These are phyloP conservation scores for Diplocarpon rosae DNA, from an alignment of 2,329 filamentous ascomycete genomes.

Conservation along the genomic window DNA sequence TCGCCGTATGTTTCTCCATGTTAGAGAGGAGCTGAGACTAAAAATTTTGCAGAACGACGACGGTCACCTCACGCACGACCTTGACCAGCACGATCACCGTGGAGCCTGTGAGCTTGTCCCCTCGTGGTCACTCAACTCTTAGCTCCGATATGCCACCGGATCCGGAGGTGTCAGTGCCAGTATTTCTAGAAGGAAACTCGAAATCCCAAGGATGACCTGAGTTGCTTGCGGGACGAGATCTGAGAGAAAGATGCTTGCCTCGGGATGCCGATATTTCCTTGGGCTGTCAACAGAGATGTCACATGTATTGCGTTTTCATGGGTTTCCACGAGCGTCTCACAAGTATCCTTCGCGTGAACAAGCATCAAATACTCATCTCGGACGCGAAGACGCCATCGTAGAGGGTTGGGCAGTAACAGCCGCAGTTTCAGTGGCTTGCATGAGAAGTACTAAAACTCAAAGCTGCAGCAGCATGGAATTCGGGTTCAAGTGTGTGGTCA, in stretches of 20 bases:
- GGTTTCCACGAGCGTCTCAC: neutral
- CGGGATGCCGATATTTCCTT: neutral
- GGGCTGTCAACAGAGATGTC: neutral
- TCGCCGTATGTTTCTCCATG: no score
- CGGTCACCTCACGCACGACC: neutral
- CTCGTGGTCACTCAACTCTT: neutral
- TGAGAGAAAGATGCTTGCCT: neutral
- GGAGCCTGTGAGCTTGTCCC: neutral
- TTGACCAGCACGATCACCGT: slow-evolving; percentile 1
- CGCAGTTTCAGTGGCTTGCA: no score
- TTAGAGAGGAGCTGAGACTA: neutral
- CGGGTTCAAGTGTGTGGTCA: no score
- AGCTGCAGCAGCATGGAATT: no score
- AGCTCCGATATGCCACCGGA: neutral
- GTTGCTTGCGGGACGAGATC: neutral
- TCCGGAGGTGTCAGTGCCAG: neutral
- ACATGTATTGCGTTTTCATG: neutral
- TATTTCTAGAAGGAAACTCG: neutral
- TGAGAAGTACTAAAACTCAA: no score
- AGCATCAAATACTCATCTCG: no score
- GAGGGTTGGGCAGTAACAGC: no score
- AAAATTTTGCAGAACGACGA: neutral
- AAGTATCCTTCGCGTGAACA: no score
- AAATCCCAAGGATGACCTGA: no score
- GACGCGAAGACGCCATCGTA: no score